These are phyloP conservation scores for Phlyctochytrium planicorne DNA, from an alignment of 192 early-diverging fungal genomes.

Conservation along the genomic window DNA sequence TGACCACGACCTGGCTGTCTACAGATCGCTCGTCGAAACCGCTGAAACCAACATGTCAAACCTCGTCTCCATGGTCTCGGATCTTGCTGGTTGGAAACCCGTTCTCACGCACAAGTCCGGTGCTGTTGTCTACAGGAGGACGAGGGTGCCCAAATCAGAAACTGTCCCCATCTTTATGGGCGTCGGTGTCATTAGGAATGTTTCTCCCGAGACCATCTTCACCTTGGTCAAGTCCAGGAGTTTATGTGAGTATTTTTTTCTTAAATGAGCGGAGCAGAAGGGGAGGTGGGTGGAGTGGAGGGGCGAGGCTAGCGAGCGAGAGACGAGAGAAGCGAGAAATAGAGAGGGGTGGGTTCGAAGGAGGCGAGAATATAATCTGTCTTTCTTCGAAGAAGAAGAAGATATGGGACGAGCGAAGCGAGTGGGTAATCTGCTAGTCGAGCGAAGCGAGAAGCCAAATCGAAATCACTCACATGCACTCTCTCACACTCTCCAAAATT, in stretches of 20 bases:
- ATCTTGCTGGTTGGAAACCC: conserved; percentile 25
- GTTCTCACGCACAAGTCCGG: conserved; percentile 23
- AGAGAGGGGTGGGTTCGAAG: too few species aligned
- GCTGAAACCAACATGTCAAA: conserved; percentile 20
- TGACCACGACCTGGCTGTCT: not conserved
- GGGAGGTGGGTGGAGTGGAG: too few species aligned
- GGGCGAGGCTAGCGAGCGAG: too few species aligned
- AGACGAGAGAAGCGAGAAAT: too few species aligned
- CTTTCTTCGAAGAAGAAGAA: too few species aligned
- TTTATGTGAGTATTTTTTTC: not conserved
- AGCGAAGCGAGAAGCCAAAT: too few species aligned
- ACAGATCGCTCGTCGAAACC: not conserved
- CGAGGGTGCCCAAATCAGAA: not conserved
- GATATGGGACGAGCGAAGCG: too few species aligned
- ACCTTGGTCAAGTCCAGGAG: conserved; percentile 20
- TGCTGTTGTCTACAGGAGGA: conserved; percentile 26
- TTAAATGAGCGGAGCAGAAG: too few species aligned
- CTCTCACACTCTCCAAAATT: too few species aligned
- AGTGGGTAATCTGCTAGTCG: too few species aligned
- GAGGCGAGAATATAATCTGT: too few species aligned
- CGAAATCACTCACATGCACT: too few species aligned
- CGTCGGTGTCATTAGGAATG: conserved; percentile 20
- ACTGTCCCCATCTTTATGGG: conserved; percentile 23
- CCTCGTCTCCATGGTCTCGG: conserved; percentile 3
- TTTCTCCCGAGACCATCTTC: conserved; percentile 32